These are phyloP conservation scores for Debaryomyces subglobosus DNA, from an alignment of 1,139 yeast species.

Conservation along the genomic window DNA sequence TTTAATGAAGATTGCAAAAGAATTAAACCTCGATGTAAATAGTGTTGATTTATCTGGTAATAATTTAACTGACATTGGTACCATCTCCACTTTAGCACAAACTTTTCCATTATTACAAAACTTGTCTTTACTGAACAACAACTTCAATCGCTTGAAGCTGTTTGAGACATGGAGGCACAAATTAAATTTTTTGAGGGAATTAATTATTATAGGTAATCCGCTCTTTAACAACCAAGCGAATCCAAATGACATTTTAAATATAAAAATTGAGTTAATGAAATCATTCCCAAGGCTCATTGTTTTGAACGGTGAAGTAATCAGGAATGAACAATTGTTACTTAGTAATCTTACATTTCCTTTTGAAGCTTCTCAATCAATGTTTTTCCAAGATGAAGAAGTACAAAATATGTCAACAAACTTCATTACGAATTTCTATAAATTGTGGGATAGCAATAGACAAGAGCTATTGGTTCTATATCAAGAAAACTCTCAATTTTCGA, in stretches of 20 bases:
- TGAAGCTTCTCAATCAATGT: constrained; percentile 47
- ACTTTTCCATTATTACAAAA: constrained; percentile 78
- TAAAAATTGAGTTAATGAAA: constrained; percentile 66
- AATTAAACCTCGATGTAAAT: constrained; percentile 56
- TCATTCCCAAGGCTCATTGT: constrained; percentile 78
- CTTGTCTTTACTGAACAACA: constrained; percentile 78
- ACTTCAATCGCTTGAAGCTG: constrained; percentile 56
- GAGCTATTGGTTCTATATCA: constrained; percentile 77
- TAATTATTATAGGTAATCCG: constrained; percentile 81
- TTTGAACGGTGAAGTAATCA: constrained; percentile 74
- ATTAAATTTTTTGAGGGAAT: constrained; percentile 71
- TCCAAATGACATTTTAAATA: constrained; percentile 41
- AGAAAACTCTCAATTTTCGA: constrained; percentile 80
- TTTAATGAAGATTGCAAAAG: constrained; percentile 78
- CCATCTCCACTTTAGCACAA: constrained; percentile 67
- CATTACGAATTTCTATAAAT: constrained; percentile 68
- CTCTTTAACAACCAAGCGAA: constrained; percentile 39
- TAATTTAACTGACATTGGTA: constrained; percentile 61
- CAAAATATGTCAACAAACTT: constrained; percentile 74
- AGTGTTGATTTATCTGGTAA: constrained; percentile 80
- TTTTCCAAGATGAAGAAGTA: constrained; percentile 80
- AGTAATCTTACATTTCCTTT: constrained; percentile 62
- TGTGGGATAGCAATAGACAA: constrained; percentile 80
- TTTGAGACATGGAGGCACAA: constrained; percentile 82
- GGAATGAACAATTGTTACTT: constrained; percentile 68